Evolutionary conservation across 345 rosid genomes (phyloP).

Genomic region (Eucalyptus viminalis): DNA sequence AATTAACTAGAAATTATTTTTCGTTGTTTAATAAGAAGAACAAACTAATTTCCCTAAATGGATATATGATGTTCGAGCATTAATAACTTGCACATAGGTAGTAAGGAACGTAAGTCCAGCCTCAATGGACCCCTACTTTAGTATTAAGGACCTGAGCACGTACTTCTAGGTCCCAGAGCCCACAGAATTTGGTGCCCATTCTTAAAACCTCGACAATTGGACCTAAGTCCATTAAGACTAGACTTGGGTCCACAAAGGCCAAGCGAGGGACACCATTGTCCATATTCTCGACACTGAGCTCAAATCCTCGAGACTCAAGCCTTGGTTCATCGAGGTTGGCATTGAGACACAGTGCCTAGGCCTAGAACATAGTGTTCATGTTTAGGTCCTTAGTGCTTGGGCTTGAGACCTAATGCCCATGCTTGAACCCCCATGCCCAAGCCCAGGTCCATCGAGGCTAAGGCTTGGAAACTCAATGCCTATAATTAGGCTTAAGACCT

Average conservation of each 20-base stretch:
- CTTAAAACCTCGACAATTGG: not conserved
- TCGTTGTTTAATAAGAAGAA: not conserved
- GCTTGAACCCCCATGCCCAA: rapidly evolving
- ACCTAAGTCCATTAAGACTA: not conserved
- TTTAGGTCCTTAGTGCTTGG: rapidly evolving
- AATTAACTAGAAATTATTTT: too few species aligned
- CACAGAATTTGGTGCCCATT: rapidly evolving
- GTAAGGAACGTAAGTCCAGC: not conserved
- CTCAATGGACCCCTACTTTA: not conserved
- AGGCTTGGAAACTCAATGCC: not conserved
- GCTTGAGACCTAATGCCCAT: not conserved
- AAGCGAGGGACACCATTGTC: not conserved
- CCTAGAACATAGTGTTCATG: rapidly evolving
- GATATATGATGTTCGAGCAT: not conserved
- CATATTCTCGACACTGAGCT: rapidly evolving
- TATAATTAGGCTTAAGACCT: rapidly evolving
- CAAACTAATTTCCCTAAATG: not conserved
- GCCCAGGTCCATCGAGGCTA: rapidly evolving
- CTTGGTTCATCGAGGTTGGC: rapidly evolving
- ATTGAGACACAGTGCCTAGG: not conserved
- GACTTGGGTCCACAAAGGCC: not conserved
- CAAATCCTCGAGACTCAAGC: not conserved
- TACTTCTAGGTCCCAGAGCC: not conserved
- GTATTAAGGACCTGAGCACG: rapidly evolving
- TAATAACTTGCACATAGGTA: not conserved